phyloP scores from a whole-genome alignment of 441 rosid species.

The Croton setiger region DNA sequence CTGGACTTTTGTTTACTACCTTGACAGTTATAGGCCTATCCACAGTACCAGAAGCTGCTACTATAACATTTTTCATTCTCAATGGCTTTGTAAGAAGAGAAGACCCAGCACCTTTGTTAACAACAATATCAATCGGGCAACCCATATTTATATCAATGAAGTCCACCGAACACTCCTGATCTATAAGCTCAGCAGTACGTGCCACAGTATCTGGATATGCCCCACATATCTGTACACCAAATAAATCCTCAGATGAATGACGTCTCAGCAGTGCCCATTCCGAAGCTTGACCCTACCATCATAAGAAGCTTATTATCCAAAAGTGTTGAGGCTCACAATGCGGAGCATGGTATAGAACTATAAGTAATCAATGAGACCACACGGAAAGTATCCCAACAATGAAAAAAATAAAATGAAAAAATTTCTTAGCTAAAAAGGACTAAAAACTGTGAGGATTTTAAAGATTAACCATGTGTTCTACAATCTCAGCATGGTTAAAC shows the following conservation, averaged over 20 bases:
- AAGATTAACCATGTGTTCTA: neutral
- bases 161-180: conserved; percentile 69
- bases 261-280: conserved; percentile 96
- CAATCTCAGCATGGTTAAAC: conserved; percentile 2
- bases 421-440: neutral
- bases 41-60: conserved; percentile 63
- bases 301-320: conserved; percentile 1
- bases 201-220: conserved; percentile 77
- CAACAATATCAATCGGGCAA: conserved; percentile 90
- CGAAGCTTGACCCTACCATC: conserved; percentile 81
- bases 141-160: conserved; percentile 99
- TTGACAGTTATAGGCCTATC: conserved; percentile 80
- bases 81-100: conserved; percentile 74
- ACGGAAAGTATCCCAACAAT: neutral
- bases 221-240: conserved; percentile 92
- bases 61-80: conserved; percentile 73
- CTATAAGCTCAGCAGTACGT: conserved; percentile 75
- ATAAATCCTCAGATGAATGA: conserved; percentile 79
- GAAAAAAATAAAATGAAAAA: neutral
- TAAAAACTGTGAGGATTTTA: neutral
- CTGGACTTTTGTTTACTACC: conserved; percentile 40
- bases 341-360: neutral
- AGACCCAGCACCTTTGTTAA: conserved; percentile 91
- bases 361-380: neutral
- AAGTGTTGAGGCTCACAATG: neutral